phyloP scores from a whole-genome alignment of 768 basidiomycete species.

The Dioszegia crocea region DNA sequence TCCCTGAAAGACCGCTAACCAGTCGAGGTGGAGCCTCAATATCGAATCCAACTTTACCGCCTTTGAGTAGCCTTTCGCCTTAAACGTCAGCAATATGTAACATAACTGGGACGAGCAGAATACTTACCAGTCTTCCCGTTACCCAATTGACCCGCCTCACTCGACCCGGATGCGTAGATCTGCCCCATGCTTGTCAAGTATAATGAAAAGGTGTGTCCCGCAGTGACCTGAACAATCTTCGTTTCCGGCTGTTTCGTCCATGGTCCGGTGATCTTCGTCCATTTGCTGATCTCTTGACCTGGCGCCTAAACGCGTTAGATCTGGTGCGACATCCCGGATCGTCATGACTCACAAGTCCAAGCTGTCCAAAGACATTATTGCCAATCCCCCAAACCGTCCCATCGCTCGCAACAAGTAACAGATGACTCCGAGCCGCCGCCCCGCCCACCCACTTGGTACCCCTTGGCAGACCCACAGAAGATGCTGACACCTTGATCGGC shows the following conservation, averaged over 20 bases:
- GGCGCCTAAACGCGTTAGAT: constrained; percentile 4
- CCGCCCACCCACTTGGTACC: constrained; percentile 66
- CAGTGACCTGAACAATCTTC: constrained; percentile 59
- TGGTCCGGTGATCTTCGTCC: constrained; percentile 37
- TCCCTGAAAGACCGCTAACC: constrained; percentile 66
- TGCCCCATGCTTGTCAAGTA: constrained; percentile 72
- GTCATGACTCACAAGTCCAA: constrained; percentile 63
- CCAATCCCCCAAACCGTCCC: constrained; percentile 83
- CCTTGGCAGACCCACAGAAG: constrained; percentile 58
- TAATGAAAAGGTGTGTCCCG: constrained; percentile 78
- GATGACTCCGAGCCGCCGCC: constrained; percentile 77
- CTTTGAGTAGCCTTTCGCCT: constrained; percentile 72
- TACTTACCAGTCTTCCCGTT: constrained; percentile 75
- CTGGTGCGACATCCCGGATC: neutral
- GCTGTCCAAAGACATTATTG: constrained; percentile 59
- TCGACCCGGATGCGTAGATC: constrained; percentile 88
- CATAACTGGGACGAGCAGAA: neutral
- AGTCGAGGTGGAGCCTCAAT: constrained; percentile 56
- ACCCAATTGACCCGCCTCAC: constrained; percentile 86
- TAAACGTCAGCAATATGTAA: neutral
- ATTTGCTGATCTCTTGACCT: constrained; percentile 21
- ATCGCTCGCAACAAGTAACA: constrained; percentile 72
- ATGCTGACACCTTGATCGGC: constrained; percentile 61
- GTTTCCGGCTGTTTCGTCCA: constrained; percentile 34
- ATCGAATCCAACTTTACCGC: constrained; percentile 78